Evolutionary conservation across 2,329 filamentous ascomycete genomes (phyloP).

Genomic region (Ceratocystis destructans): DNA sequence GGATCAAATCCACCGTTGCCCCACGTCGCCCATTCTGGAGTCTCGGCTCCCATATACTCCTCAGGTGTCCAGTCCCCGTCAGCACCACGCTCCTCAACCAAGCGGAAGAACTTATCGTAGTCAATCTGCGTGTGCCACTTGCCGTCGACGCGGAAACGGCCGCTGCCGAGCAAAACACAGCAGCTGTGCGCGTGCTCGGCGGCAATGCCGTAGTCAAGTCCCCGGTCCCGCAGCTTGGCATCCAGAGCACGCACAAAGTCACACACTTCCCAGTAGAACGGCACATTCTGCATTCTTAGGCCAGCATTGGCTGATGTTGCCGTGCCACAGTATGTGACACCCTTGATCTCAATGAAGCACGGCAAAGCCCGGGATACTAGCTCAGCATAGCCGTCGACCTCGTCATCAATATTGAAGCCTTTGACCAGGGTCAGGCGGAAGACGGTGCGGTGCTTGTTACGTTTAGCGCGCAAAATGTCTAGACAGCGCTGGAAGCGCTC

Average conservation of each 20-base stretch:
- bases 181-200: constrained; percentile 94
- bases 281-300: constrained; percentile 92
- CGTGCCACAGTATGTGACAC: constrained; percentile 92
- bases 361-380: constrained; percentile 76
- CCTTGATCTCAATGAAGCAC: constrained; percentile 90
- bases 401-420: constrained; percentile 93
- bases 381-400: constrained; percentile 77
- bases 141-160: constrained; percentile 60
- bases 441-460: constrained; percentile 78
- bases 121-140: constrained; percentile 89
- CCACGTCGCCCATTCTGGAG: constrained; percentile 89
- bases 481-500: constrained; percentile 85
- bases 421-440: constrained; percentile 93
- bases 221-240: constrained; percentile 50
- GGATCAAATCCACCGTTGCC: constrained; percentile 92
- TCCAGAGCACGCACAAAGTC: constrained; percentile 70
- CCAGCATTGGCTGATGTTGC: constrained; percentile 71
- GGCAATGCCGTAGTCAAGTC: constrained; percentile 75
- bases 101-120: constrained; percentile 74
- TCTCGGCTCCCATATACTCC: constrained; percentile 76
- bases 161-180: constrained; percentile 74
- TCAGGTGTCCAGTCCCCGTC: constrained; percentile 67
- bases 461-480: constrained; percentile 71
- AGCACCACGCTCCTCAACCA: constrained; percentile 54
- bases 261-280: constrained; percentile 82